A percentile compares a stretch with the other conserved stretches of the same genome.
phyloP scores from a whole-genome alignment of 176 grass and related monocot species.

The Thalia dealbata region DNA sequence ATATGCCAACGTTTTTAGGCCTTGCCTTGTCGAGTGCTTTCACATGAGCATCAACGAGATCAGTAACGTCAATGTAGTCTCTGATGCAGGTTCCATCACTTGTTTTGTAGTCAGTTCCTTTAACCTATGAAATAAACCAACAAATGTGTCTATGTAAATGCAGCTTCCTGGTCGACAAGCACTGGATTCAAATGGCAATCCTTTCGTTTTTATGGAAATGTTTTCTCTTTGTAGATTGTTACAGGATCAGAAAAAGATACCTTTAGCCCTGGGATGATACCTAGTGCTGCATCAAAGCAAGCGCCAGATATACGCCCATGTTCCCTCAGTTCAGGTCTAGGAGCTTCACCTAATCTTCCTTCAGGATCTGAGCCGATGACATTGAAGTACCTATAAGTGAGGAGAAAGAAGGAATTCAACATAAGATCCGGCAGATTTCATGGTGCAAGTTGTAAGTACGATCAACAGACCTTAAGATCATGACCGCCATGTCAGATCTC shows the following conservation, averaged over 20 bases:
- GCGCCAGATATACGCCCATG: conserved; percentile 15
- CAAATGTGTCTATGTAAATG: not conserved
- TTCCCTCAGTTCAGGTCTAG: conserved; percentile 9
- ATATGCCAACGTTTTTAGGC: conserved; percentile 8
- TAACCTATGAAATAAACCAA: conserved; percentile 5
- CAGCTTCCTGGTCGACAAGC: not conserved
- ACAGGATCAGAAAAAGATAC: not conserved
- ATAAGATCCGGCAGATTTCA: not conserved
- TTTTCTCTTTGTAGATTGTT: not conserved
- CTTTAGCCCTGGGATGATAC: conserved; percentile 4
- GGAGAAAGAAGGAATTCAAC: not conserved
- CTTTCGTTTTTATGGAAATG: not conserved
- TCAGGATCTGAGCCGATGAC: conserved; percentile 15
- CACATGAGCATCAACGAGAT: conserved; percentile 19
- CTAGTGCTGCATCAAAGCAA: conserved; percentile 17
- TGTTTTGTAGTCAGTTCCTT: conserved; percentile 10
- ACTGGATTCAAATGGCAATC: not conserved
- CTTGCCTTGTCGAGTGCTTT: conserved; percentile 15
- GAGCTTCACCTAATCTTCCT: conserved; percentile 18
- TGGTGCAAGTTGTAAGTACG: not conserved
- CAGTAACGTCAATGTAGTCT: conserved; percentile 18
- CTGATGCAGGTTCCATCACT: conserved; percentile 22
- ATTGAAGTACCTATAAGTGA: conserved; percentile 9
- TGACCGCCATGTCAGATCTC: conserved; percentile 11
- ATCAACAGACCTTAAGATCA: conserved; percentile 3